phyloP scores from a whole-genome alignment of 2,329 filamentous ascomycete species.

The Scedosporium apiospermum region DNA sequence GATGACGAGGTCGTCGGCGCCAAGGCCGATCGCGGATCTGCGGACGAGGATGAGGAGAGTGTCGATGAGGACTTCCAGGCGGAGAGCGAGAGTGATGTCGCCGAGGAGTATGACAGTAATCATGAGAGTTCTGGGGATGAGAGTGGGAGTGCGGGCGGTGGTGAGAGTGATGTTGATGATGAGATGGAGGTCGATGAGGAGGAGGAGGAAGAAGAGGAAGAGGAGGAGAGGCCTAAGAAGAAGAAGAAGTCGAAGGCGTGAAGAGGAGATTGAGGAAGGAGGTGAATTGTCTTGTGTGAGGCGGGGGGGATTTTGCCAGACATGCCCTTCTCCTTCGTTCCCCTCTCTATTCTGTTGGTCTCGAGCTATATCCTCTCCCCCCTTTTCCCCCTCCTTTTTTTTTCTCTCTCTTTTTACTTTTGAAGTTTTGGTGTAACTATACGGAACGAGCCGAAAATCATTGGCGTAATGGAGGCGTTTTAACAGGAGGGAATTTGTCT shows the following conservation, averaged over 20 bases:
- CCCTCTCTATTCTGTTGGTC: neutral
- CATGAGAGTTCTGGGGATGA: constrained; percentile 77
- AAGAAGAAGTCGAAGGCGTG: constrained; percentile 24
- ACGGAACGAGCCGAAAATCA: neutral
- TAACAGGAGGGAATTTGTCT: neutral
- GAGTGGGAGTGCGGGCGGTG: constrained; percentile 42
- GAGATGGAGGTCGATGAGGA: constrained; percentile 32
- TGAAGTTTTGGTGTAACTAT: neutral
- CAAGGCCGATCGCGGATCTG: constrained; percentile 73
- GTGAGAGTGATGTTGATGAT: constrained; percentile 36
- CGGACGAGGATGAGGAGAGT: constrained; percentile 92
- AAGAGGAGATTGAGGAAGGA: constrained; percentile 5
- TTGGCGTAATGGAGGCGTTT: neutral
- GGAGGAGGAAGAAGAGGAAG: constrained; percentile 28
- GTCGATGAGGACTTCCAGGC: constrained; percentile 93
- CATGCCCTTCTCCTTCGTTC: neutral
- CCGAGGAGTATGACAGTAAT: constrained; percentile 87
- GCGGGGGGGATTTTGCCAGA: neutral
- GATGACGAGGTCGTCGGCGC: constrained; percentile 70
- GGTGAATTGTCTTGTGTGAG: constrained; percentile 5
- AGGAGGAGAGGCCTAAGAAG: constrained; percentile 39
- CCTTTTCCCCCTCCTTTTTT: neutral
- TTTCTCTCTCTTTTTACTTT: constrained; percentile 1
- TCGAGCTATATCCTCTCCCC: neutral
- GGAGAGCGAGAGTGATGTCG: constrained; percentile 88